Evolutionary conservation across 768 basidiomycete species (phyloP), one percentile per base, ranked within the genome.

Genomic region (Naematelia aurantialba): DNA sequence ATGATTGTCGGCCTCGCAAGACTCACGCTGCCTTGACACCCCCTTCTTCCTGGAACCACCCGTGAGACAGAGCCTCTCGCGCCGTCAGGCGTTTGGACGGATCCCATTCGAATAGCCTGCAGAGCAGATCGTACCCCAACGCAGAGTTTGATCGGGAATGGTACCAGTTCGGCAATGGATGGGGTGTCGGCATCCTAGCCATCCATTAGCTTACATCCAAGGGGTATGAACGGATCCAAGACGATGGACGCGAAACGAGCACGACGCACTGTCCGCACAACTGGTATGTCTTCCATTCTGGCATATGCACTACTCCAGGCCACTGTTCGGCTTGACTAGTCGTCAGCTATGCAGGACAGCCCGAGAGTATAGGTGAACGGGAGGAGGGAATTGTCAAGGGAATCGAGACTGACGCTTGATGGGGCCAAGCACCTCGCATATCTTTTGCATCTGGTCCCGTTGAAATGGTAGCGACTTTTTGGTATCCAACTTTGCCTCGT

Each of bases 381-480:
- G 34, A 39, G 17, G 8, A 39, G 34, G 17, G 34, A 39, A 17
- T 8, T 8, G 34, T 39, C 8, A 39, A 8, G 34, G 8, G 34
- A 17, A 5, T 0, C n/a, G 26, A 31, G 3, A 77, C 83, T 66
- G 68, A 90, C 92, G 86, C 52, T 88, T 83, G 45, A 93, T 88
- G 3, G 88, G 90, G 3, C 96, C 93, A 17, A 96, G 77, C 0
- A 98, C 87, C 68, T 99, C 96, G 58, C 97, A 87, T n/a, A 99
- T 96, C 78, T 91, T 93, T 25, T 89, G 79, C 59, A 98, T 82
- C 69, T 99, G 96, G 76, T 98, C 96, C 56, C 87, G 82, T 75
- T 99, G 96, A 75, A 98, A 99, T 0, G 96, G 96, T 0, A 98
- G 87, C 59, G 90, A 91, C 81, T 98, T 98, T 81, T 97, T 72